Conservation (phyloP, 78 protist genomes). For the Cavenderia fasciculata region DNA sequence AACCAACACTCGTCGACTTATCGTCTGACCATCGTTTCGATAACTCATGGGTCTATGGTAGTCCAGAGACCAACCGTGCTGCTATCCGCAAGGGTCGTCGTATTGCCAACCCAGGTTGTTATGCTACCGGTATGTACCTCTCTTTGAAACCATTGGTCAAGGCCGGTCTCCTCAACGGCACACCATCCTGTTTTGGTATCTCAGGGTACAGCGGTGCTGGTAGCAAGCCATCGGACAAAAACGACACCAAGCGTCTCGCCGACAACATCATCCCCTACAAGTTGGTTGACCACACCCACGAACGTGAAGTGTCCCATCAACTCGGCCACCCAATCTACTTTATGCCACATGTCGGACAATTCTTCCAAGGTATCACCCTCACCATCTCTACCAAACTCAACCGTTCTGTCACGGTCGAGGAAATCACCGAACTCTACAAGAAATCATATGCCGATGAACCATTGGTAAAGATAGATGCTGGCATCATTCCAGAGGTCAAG, state of each 20-base stretch:
- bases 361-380: constrained; percentile 86
- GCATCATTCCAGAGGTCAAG: constrained; percentile 73
- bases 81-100: constrained; percentile 14
- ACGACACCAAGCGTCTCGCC: constrained; percentile 64
- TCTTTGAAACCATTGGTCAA: constrained; percentile 48
- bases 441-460: constrained; percentile 66
- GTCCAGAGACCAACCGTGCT: constrained; percentile 82
- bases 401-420: constrained; percentile 41
- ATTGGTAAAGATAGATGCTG: constrained; percentile 60
- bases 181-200: constrained; percentile 85
- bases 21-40: constrained; percentile 77
- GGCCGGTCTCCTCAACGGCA: constrained; percentile 35
- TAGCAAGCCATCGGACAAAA: constrained; percentile 81
- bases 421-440: constrained; percentile 43
- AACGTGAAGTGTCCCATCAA: constrained; percentile 83
- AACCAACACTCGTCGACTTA: constrained; percentile 63
- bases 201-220: constrained; percentile 87
- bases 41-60: constrained; percentile 80
- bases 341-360: constrained; percentile 88
- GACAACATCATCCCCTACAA: constrained; percentile 84
- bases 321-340: constrained; percentile 77
- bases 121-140: constrained; percentile 82
- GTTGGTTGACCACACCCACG: constrained; percentile 81
- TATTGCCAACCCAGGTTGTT: constrained; percentile 88
- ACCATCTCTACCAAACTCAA: constrained; percentile 57